phyloP scores from a whole-genome alignment of 139 green algal species.

The Chlorella sp. region DNA sequence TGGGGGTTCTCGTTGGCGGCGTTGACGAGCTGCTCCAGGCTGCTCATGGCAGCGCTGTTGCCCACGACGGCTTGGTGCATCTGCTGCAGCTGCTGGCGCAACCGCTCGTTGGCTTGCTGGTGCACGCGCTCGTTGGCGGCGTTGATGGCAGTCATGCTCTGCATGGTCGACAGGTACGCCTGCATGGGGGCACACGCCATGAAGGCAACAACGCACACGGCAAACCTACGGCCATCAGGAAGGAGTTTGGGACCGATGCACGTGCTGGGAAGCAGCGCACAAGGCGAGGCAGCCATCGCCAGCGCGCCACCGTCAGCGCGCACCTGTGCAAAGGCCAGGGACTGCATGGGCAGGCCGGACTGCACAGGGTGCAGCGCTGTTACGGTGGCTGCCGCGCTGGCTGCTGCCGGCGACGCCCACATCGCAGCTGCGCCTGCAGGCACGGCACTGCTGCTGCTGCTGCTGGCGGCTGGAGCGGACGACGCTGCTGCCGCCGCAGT shows the following conservation, averaged over 20 bases:
- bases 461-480: background rate
- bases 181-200: background rate
- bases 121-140: background rate
- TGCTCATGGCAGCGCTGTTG: background rate
- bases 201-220: background rate
- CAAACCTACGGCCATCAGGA: background rate
- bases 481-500: slow-evolving; percentile 6
- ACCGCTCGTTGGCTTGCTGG: background rate
- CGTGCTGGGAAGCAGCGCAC: background rate
- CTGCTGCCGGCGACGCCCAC: background rate
- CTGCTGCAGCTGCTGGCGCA: background rate
- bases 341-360: background rate
- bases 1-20: background rate
- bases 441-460: background rate
- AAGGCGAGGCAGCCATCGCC: background rate
- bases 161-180: background rate
- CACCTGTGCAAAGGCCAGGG: background rate
- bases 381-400: background rate
- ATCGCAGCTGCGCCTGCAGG: background rate
- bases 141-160: background rate
- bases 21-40: background rate
- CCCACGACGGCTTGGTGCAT: background rate
- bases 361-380: background rate
- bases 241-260: background rate
- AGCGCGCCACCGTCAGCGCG: background rate